These are phyloP conservation scores for Hansenula lynferdii DNA, from an alignment of 1,139 yeast species.

Conservation along the genomic window DNA sequence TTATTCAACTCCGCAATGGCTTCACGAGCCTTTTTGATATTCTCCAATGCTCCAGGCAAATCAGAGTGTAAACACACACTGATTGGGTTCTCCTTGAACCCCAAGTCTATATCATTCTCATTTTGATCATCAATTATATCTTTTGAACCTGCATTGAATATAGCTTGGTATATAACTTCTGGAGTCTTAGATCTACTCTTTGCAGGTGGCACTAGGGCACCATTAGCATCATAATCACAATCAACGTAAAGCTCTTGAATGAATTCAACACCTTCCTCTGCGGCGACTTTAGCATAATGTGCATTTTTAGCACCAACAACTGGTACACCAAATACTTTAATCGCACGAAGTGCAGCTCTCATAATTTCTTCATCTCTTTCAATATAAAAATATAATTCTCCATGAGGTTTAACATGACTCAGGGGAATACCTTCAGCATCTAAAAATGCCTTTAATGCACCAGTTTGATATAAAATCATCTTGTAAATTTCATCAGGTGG, in stretches of 20 bases:
- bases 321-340: slow-evolving; percentile 31
- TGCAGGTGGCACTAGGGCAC: slow-evolving; percentile 24
- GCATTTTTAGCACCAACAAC: slow-evolving; percentile 29
- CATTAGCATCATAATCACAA: slow-evolving; percentile 30
- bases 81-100: slow-evolving; percentile 28
- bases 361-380: slow-evolving; percentile 31
- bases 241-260: slow-evolving; percentile 36
- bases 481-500: slow-evolving; percentile 33
- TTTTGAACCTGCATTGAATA: slow-evolving; percentile 15
- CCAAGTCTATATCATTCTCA: slow-evolving; percentile 12
- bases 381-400: slow-evolving; percentile 33
- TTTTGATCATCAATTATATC: slow-evolving; percentile 5
- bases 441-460: slow-evolving; percentile 34
- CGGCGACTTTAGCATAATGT: slow-evolving; percentile 23
- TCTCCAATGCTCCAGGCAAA: slow-evolving; percentile 33
- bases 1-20: slow-evolving; percentile 28
- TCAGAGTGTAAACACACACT: slow-evolving; percentile 34
- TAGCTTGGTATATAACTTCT: slow-evolving; percentile 26
- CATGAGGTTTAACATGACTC: slow-evolving; percentile 34
- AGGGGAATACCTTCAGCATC: slow-evolving; percentile 32
- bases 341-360: slow-evolving; percentile 33
- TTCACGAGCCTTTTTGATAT: slow-evolving; percentile 26
- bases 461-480: slow-evolving; percentile 33
- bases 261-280: slow-evolving; percentile 28
- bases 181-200: slow-evolving; percentile 29